Evolutionary conservation across 129 eudicot genomes (phyloP).

Genomic region (Flaveria trinervia): DNA sequence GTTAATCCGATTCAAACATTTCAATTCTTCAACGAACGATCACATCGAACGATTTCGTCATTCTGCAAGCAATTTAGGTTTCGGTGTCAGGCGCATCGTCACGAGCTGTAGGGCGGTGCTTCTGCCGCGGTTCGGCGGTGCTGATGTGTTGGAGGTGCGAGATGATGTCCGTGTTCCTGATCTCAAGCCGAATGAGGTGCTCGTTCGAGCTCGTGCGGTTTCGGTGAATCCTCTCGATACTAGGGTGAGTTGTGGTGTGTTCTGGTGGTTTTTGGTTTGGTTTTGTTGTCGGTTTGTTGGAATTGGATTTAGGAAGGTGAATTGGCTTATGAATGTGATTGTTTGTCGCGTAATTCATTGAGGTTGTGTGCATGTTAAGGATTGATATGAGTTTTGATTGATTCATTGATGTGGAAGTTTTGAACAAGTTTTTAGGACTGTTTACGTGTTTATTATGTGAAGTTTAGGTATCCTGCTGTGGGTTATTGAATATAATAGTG

Average conservation of each 20-base stretch:
- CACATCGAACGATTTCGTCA: conserved; percentile 4
- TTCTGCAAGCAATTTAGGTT: conserved; percentile 32
- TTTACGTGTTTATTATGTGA: not conserved
- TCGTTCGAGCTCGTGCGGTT: conserved; percentile 94
- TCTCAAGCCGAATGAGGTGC: conserved; percentile 79
- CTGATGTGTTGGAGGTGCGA: conserved; percentile 77
- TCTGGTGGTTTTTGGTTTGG: not conserved
- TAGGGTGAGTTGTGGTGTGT: conserved; percentile 50
- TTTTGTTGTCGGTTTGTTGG: not conserved
- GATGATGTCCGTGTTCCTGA: conserved; percentile 72
- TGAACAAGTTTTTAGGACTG: too few relatives aligned
- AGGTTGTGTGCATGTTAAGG: not conserved
- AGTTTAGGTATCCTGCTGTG: conserved; percentile 18
- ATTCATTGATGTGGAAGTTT: too few relatives aligned
- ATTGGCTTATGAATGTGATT: conserved; percentile 1
- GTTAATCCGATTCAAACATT: conserved; percentile 34
- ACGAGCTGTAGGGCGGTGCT: conserved; percentile 91
- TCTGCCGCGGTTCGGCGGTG: conserved; percentile 81
- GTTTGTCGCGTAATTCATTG: not conserved
- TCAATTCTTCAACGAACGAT: not conserved
- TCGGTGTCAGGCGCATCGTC: conserved; percentile 42
- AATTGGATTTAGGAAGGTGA: conserved; percentile 4
- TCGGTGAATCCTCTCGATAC: conserved; percentile 91
- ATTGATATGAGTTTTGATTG: conserved; percentile 9
- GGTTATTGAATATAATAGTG: not conserved